Conservation (phyloP, 2,329 filamentous ascomycete species). For the Graphium sp. region DNA sequence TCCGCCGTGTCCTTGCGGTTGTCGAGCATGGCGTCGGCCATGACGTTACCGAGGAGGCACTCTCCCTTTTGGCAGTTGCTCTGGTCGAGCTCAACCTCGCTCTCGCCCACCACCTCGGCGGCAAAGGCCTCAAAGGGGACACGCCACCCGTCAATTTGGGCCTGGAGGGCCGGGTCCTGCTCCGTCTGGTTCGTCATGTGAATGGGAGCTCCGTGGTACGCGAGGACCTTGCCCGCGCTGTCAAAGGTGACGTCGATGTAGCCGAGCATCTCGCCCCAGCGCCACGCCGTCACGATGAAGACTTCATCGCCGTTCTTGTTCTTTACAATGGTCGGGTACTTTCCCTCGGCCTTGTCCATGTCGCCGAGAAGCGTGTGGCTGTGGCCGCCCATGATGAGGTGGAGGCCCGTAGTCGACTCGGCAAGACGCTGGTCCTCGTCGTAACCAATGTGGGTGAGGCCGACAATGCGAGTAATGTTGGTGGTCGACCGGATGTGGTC, state of each 20-base stretch:
- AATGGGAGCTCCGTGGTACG: conserved; percentile 46
- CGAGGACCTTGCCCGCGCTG: conserved; percentile 38
- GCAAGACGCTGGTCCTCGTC: conserved; percentile 46
- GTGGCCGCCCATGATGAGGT: conserved; percentile 51
- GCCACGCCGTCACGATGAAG: conserved; percentile 50
- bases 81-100: conserved; percentile 40
- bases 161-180: conserved; percentile 38
- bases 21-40: conserved; percentile 41
- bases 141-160: conserved; percentile 40
- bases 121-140: conserved; percentile 43
- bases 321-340: conserved; percentile 45
- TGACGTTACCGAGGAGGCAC: conserved; percentile 38
- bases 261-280: conserved; percentile 53
- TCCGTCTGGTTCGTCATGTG: conserved; percentile 44
- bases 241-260: conserved; percentile 52
- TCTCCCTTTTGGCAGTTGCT: conserved; percentile 37
- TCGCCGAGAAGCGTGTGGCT: conserved; percentile 42
- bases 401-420: conserved; percentile 40
- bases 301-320: conserved; percentile 49
- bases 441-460: conserved; percentile 52
- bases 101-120: conserved; percentile 35
- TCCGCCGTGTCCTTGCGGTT: conserved; percentile 36
- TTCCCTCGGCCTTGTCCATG: conserved; percentile 37
- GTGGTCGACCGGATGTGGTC: conserved; percentile 44
- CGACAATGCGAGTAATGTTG: conserved; percentile 46